Evolutionary conservation across 371 early-diverging fungal species (phyloP).

Genomic region (Funneliformis caledonium): DNA sequence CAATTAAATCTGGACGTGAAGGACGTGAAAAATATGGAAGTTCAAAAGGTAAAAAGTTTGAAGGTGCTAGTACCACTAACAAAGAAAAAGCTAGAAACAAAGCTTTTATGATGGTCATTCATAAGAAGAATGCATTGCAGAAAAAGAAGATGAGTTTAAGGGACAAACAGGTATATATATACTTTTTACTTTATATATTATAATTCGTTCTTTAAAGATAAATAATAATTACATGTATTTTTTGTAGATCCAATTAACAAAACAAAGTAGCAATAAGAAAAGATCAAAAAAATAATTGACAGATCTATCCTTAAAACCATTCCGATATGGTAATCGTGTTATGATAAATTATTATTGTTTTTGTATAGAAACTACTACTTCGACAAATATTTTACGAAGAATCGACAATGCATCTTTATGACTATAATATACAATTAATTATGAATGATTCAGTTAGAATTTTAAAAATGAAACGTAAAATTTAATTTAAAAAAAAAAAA

Average conservation of each 20-base stretch:
- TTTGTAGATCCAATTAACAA: conserved; percentile 58
- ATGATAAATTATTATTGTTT: background rate
- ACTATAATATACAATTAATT: background rate
- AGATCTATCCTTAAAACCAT: too few species aligned
- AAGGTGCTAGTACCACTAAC: conserved; percentile 84
- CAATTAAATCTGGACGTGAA: conserved; percentile 85
- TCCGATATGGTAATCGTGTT: too few species aligned
- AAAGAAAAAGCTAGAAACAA: conserved; percentile 92
- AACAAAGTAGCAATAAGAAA: conserved; percentile 72
- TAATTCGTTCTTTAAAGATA: background rate
- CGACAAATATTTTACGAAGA: background rate
- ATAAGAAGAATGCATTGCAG: conserved; percentile 80
- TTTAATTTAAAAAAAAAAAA: background rate
- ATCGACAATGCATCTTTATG: background rate
- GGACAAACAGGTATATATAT: conserved; percentile 70
- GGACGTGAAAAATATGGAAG: conserved; percentile 91
- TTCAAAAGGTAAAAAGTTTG: conserved; percentile 73
- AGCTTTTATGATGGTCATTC: conserved; percentile 93
- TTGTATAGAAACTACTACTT: background rate
- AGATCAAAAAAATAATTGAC: conserved; percentile 53
- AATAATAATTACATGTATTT: background rate
- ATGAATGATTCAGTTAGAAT: background rate
- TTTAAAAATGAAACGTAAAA: too few species aligned
- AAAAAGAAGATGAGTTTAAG: conserved; percentile 84
- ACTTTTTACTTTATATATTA: background rate